Evolutionary conservation across 2,329 filamentous ascomycete species (phyloP).

Genomic region (Trichoderma brevicompactum): DNA sequence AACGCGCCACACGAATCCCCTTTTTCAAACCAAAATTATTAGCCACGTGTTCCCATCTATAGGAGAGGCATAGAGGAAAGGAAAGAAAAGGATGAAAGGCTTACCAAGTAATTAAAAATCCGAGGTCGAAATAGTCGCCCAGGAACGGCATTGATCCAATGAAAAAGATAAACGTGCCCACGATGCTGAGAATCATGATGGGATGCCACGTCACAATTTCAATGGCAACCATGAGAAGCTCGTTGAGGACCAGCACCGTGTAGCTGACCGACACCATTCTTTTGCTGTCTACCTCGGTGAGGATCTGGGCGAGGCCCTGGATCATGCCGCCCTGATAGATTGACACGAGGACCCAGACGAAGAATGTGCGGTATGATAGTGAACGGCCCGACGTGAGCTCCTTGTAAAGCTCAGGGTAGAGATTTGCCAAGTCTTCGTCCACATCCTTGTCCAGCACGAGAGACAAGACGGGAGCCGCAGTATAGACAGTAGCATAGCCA

Average conservation of each 20-base stretch:
- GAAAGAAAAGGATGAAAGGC: slow-evolving; percentile 39
- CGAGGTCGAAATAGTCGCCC: slow-evolving; percentile 85
- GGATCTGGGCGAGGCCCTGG: slow-evolving; percentile 87
- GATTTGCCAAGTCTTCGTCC: slow-evolving; percentile 87
- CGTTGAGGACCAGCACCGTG: slow-evolving; percentile 89
- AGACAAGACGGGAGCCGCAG: slow-evolving; percentile 88
- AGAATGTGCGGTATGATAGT: slow-evolving; percentile 91
- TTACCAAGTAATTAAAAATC: slow-evolving; percentile 72
- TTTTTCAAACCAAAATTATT: slow-evolving; percentile 38
- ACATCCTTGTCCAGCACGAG: slow-evolving; percentile 95
- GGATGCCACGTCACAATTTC: slow-evolving; percentile 97
- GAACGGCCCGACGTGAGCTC: slow-evolving; percentile 89
- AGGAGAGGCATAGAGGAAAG: not conserved
- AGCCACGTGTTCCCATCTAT: slow-evolving; percentile 27
- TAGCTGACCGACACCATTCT: slow-evolving; percentile 90
- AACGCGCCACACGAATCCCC: slow-evolving; percentile 89
- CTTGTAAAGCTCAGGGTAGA: slow-evolving; percentile 97
- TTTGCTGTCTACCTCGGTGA: slow-evolving; percentile 75
- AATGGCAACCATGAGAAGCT: slow-evolving; percentile 95
- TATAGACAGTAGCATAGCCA: slow-evolving; percentile 95
- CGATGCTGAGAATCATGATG: slow-evolving; percentile 81
- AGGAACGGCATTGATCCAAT: slow-evolving; percentile 84
- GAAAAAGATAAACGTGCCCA: slow-evolving; percentile 83
- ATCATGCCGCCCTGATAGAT: slow-evolving; percentile 96
- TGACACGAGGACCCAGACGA: slow-evolving; percentile 93